Base-by-base conservation (phyloP, 1,139 yeast species). In the Sugiyamaella xylanicola region DNA sequence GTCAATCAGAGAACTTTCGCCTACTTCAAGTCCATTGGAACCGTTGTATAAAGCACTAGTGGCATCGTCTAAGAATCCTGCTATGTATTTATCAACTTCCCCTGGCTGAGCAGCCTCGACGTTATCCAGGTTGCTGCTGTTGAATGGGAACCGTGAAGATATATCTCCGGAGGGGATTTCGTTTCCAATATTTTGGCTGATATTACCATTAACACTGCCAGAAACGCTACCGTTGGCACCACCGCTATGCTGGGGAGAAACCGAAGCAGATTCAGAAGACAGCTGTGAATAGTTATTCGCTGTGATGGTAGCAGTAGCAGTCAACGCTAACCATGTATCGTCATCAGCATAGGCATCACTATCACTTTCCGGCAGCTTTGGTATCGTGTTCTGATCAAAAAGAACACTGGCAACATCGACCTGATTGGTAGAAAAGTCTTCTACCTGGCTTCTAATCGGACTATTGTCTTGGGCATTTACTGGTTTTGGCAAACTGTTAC, bases 281-380 rank as follows among this genome's bases (percentile, higher is more conserved):
- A 27, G 51, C 5, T 39, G 37, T n/a, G 45, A 25, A 40, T 48
- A 42, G 25, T 48, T 40, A 16, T 48, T 25, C 17, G 46, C 46
- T 16, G 52, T 48, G n/a, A 48, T 48, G 7, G 52, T 48, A 21
- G 46, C 52, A 40, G 46, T 48, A 17, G 52, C 52, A 15, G 52
- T 48, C 39, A 48, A 15, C 5, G 52, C 52, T 19, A 48, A 29
- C 52, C 52, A 48, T 7, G 35, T 15, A 22, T 48, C 52, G 16
- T 48, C 52, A 9, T 48, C 52, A 16, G 16, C 52, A 41, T 20
- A 21, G 1, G 44, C 17, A 29, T 48, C 52, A 19, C 21, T 21
- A 16, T 48, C 52, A 41, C 41, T 48, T 11, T 36, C 29, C 9
- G 50, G 43, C n/a, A 46, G 29, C 5, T 25, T 5, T 5, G 29